These are phyloP conservation scores for Phlebopus sp. DNA, from an alignment of 1,284 basidiomycete species.

Conservation along the genomic window DNA sequence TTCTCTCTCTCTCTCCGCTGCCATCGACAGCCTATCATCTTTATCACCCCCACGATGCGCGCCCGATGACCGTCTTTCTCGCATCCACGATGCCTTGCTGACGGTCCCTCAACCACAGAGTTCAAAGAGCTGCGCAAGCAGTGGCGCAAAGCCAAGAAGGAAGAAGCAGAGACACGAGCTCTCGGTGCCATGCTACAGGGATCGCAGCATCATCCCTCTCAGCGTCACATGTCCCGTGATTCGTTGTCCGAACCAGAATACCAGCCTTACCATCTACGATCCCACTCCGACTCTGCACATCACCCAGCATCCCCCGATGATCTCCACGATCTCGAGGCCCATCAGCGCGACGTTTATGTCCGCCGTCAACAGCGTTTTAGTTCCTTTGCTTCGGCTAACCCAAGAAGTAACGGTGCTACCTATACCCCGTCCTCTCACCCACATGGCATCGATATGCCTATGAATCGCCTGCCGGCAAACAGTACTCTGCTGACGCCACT, in stretches of 20 bases:
- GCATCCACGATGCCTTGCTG: constrained; percentile 9
- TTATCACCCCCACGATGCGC: constrained; percentile 2
- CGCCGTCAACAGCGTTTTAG: constrained; percentile 28
- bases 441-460: constrained; percentile 9
- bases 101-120: constrained; percentile 54
- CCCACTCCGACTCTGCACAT: constrained; percentile 16
- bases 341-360: constrained; percentile 20
- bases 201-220: constrained; percentile 19
- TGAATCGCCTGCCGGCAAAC: constrained; percentile 39
- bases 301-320: constrained; percentile 19
- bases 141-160: constrained; percentile 93
- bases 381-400: constrained; percentile 19
- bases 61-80: neutral
- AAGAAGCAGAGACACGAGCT: constrained; percentile 41
- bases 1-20: neutral
- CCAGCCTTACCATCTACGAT: constrained; percentile 12
- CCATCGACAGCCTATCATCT: neutral
- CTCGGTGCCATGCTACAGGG: constrained; percentile 14
- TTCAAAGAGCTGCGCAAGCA: constrained; percentile 97
- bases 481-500: constrained; percentile 52
- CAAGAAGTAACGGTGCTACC: constrained; percentile 14
- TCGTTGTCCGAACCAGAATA: constrained; percentile 21
- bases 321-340: constrained; percentile 16
- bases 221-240: constrained; percentile 21
- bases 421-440: constrained; percentile 16